A percentile compares a stretch with the other conserved stretches of the same genome.
phyloP scores from a whole-genome alignment of 164 flowering plant genomes.

The Aristolochia californica region DNA sequence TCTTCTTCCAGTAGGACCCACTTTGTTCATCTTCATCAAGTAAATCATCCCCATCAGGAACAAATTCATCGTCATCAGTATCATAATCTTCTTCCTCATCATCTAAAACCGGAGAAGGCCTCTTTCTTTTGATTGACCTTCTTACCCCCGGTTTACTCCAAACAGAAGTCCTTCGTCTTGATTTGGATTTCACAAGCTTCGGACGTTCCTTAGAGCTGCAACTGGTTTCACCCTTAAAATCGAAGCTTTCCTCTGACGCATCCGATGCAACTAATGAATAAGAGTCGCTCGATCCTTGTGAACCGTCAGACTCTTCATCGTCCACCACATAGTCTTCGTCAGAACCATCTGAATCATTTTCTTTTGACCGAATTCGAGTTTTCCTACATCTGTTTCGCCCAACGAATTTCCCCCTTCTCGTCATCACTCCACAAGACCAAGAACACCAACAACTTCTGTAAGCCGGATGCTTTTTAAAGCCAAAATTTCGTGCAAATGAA shows the following conservation, averaged over 20 bases:
- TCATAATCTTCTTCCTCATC: conserved; percentile 30
- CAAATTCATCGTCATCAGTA: conserved; percentile 56
- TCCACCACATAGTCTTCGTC: conserved; percentile 77
- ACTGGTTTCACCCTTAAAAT: neutral
- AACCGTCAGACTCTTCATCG: conserved; percentile 34
- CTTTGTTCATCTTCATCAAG: conserved; percentile 53
- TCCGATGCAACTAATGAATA: conserved; percentile 36
- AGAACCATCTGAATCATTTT: conserved; percentile 59
- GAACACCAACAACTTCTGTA: neutral
- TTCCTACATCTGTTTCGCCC: conserved; percentile 5
- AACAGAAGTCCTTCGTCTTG: conserved; percentile 6
- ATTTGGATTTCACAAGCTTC: conserved; percentile 20
- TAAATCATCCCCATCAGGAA: conserved; percentile 42
- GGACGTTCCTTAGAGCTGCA: conserved; percentile 14
- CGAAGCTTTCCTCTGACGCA: conserved; percentile 38
- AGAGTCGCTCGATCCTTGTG: conserved; percentile 27
- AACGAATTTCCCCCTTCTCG: neutral
- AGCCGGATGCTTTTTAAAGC: too few species aligned
- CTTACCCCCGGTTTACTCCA: conserved; percentile 3
- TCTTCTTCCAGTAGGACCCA: neutral
- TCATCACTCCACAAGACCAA: neutral
- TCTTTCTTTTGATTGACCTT: conserved; percentile 6
- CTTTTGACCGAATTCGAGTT: conserved; percentile 17
- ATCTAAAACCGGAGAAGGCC: conserved; percentile 12
- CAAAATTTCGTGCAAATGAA: too few species aligned